Evolutionary conservation across 495 filamentous ascomycete genomes (phyloP), one percentile per base, ranked within the genome.

Genomic region (Achaetomiella virescens): DNA sequence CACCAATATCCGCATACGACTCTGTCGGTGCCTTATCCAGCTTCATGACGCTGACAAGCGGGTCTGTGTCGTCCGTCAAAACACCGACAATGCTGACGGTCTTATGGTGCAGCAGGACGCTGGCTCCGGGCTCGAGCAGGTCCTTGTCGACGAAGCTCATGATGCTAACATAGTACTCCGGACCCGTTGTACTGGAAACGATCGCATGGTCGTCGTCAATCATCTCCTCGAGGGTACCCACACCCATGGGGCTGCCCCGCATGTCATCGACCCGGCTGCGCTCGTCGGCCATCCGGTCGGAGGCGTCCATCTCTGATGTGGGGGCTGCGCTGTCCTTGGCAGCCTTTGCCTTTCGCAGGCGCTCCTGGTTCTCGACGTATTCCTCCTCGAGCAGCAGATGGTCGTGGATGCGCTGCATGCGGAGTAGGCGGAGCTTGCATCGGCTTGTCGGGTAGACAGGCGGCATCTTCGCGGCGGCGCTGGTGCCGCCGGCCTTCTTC

Each of bases 71-170:
- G 64, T 97, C 93, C 3, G 93, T 97, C 61, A 99, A 78, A 17
- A 99, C 93, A 68, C 93, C 93, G 42, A 99, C 93, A 48, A 99
- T 96, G 10, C 91, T 96, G 31, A 97, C 95, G 18, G 87, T 90
- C 74, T 99, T 99, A 73, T 99, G 93, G 66, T 99, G 93, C 44
- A 99, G 77, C 27, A 99, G 77, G 55, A 99, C 92, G 66, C 90
- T 96, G 17, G 93, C 91, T 50, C 93, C 93, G 6, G 93, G 93
- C 71, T 99, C 93, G 15, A 99, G 83, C 11, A 99, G 81, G 65
- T 99, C 93, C 74, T 99, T 99, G 77, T 99, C 93, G 37, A 99
- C 93, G 64, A 99, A 99, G 38, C 92, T 97, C 93, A 99, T 99
- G 80, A 99, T 99, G 48, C 91, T 96, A 56, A 99, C 93, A 70